Base-by-base conservation (phyloP, 2,329 filamentous ascomycete genomes). In the Curvularia eragrostidis region DNA sequence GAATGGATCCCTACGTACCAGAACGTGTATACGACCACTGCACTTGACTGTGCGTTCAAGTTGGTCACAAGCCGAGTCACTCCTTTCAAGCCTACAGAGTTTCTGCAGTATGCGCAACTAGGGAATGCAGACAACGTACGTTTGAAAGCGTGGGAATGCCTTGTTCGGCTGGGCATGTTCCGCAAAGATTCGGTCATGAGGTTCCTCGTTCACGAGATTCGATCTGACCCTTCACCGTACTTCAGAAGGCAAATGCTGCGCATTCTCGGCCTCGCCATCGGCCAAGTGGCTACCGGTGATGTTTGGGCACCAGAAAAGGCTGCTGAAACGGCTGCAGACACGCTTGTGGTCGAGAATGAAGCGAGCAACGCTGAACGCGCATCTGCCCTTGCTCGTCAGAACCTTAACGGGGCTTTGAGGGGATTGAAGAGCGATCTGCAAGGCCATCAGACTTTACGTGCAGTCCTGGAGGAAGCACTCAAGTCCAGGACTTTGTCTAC, bases 1-100 rank as follows among this genome's bases (percentile, higher is more conserved):
- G 87, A 89, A 71, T 89, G 86, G 85, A 85, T 86, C 1, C 83
- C 85, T 38, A 88, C 87, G 0, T 88, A 83, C 67, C 86, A 88
- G 54, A 89, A 89, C 63, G 75, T 88, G 23, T 87, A 87, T 70
- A 85, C 87, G 1, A 80, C 81, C 12, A 86, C 86, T 12, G 85
- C 86, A 19, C 77, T 89, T 18, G 79, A 84, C n/a, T 88, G 86
- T 72, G 80, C 86, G 58, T 77, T 82, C 59, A 80, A 80, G 62
- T 76, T 89, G 18, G 83, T 84, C 62, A 78, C 82, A 60, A 82
- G 81, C 6, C 81, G 81, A 10, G 79, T 85, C 34, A 79, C 83
- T 42, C 81, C 83, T 9, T 73, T 82, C 53, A 84, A 84, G 61
- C 68, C 82, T 0, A 78, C 82, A 44, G 85, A 87, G 52, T 86